phyloP scores from a whole-genome alignment of 2,329 filamentous ascomycete species.

The Apiospora kogelbergensis region DNA sequence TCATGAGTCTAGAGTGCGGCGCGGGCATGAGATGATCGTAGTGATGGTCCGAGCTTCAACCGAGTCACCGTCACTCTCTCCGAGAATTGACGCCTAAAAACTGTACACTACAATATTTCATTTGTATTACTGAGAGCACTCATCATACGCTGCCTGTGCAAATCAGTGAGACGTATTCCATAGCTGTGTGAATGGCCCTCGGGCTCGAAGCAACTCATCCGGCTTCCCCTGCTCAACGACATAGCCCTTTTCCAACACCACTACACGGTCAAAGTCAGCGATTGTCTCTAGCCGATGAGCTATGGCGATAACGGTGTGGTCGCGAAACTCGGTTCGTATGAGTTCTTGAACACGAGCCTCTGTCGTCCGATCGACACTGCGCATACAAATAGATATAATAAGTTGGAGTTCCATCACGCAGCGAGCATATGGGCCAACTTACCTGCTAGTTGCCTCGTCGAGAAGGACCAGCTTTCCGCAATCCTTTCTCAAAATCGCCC shows the following conservation, averaged over 20 bases:
- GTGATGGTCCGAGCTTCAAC: neutral
- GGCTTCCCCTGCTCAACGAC: conserved; percentile 40
- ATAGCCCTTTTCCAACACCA: conserved; percentile 49
- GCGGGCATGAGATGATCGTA: neutral
- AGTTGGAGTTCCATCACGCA: neutral
- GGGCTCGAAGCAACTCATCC: conserved; percentile 10
- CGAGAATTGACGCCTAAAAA: too few relatives aligned
- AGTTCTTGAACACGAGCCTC: conserved; percentile 17
- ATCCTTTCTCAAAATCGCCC: conserved; percentile 26
- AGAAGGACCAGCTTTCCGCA: conserved; percentile 41
- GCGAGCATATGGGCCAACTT: neutral
- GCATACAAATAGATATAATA: neutral
- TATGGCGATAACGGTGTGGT: conserved; percentile 46
- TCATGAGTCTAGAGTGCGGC: neutral
- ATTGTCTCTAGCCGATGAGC: conserved; percentile 37
- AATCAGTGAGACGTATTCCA: conserved; percentile 8
- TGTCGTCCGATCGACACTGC: conserved; percentile 20
- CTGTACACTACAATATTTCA: too few relatives aligned
- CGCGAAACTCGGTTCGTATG: conserved; percentile 18
- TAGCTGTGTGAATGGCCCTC: conserved; percentile 6
- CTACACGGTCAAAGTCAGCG: conserved; percentile 47
- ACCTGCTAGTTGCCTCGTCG: conserved; percentile 43
- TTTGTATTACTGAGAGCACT: too few relatives aligned
- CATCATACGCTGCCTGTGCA: neutral
- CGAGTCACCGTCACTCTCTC: neutral